Base-by-base conservation (phyloP, 192 early-diverging fungal genomes). In the Phycomyces blakesleeanus region DNA sequence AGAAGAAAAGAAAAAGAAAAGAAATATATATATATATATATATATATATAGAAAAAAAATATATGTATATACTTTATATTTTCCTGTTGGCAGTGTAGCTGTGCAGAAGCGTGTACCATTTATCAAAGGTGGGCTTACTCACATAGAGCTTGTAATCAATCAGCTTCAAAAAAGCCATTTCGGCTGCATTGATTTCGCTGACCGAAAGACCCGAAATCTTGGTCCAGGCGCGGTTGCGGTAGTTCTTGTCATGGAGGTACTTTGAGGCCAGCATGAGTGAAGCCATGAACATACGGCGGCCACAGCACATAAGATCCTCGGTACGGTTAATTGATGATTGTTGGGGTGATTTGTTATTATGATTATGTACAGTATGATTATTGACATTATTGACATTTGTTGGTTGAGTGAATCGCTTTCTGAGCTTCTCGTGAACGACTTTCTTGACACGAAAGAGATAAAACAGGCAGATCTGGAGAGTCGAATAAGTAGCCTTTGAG, bases 251-350 rank as follows among this genome's bases (percentile, higher is more conserved):
- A 44, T 83, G 83, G 51, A 89, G 82, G 65, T 87, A 93, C 74
- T 96, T 96, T 54, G 91, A 90, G 10, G 94, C 90, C 20, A 91
- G 73, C 57, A 96, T 88, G 20, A 96, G 75, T 0, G 92, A 81
- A 24, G 89, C 85, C 25, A 93, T 73, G 77, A 93, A 94, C 82
- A 95, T 85, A 66, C 90, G 85, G 54, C 90, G 86, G 10, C 85
- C 88, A 56, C 87, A 89, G 62, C 78, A 76, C 25, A 87, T 76
- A 16, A 79, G 74, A 40, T 83, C 81, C 66, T 76, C 61, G 66
- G 72, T 22, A 64, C 67, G 34, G 15, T 26, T 21, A 22, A 22
- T 41, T 65, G 55, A 40, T 57, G 69, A 37, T 65, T 71, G 57
- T 63, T 51, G 55, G 62, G 65, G 40, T 6, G 14, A 41, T 41